Evolutionary conservation across 2,329 filamentous ascomycete genomes (phyloP).

Genomic region (Xylaria multiplex): DNA sequence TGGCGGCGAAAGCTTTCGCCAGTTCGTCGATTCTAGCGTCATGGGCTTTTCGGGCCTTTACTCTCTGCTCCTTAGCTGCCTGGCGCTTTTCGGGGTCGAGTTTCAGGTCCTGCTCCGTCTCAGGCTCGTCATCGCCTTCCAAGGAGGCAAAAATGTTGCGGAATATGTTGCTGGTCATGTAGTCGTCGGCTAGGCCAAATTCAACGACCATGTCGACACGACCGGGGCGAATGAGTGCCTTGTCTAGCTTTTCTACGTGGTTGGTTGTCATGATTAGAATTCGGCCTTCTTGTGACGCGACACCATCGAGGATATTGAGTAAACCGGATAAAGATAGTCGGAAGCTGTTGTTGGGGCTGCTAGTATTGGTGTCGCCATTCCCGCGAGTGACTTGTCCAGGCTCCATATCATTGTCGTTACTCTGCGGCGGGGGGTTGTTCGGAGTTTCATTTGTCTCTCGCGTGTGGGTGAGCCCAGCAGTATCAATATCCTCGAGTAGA

Average conservation of each 20-base stretch:
- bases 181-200: slow-evolving; percentile 64
- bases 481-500: slow-evolving; percentile 80
- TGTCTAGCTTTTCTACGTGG: slow-evolving; percentile 69
- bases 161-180: slow-evolving; percentile 66
- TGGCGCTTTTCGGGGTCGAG: slow-evolving; percentile 47
- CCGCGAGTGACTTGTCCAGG: slow-evolving; percentile 50
- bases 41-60: slow-evolving; percentile 50
- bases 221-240: slow-evolving; percentile 70
- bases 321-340: slow-evolving; percentile 78
- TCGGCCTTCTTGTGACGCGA: slow-evolving; percentile 71
- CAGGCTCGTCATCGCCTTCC: slow-evolving; percentile 57
- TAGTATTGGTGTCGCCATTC: slow-evolving; percentile 41
- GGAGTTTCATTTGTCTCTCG: slow-evolving; percentile 52
- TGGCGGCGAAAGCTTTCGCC: slow-evolving; percentile 60
- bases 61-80: slow-evolving; percentile 46
- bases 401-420: slow-evolving; percentile 43
- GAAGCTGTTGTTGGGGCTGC: slow-evolving; percentile 1
- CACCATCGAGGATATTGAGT: slow-evolving; percentile 83
- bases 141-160: slow-evolving; percentile 65
- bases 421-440: slow-evolving; percentile 8
- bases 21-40: slow-evolving; percentile 56
- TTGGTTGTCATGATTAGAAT: slow-evolving; percentile 74
- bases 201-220: slow-evolving; percentile 69
- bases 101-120: slow-evolving; percentile 39
- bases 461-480: slow-evolving; percentile 73